Conservation (phyloP, 2,329 filamentous ascomycete genomes). For the Ophiostoma triangulosporum region DNA sequence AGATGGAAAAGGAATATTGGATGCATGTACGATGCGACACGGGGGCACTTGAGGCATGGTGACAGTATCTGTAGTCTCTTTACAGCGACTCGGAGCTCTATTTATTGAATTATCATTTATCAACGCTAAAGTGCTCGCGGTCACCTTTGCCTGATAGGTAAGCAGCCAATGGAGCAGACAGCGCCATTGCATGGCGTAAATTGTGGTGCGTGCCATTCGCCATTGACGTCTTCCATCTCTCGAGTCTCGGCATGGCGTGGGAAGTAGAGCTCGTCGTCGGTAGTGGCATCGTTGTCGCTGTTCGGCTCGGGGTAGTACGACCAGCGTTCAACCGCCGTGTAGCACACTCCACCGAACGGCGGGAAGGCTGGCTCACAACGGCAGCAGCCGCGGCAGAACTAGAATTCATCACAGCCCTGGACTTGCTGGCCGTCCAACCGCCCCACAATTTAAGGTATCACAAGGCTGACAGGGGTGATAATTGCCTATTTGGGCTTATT, state of each 20-base stretch:
- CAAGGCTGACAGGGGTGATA: too few relatives aligned
- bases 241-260: conserved; percentile 69
- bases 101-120: too few relatives aligned
- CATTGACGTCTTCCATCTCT: conserved; percentile 78
- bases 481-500: too few relatives aligned
- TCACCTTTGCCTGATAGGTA: not conserved
- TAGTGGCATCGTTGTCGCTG: conserved; percentile 43
- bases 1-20: too few relatives aligned
- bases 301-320: conserved; percentile 56
- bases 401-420: not conserved
- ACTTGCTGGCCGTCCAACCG: not conserved
- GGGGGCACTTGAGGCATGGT: too few relatives aligned
- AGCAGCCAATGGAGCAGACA: too few relatives aligned
- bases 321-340: conserved; percentile 54
- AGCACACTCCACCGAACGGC: conserved; percentile 60
- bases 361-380: conserved; percentile 39
- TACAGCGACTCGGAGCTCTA: too few relatives aligned
- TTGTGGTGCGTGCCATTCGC: too few relatives aligned
- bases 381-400: conserved; percentile 17
- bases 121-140: not conserved
- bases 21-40: too few relatives aligned
- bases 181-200: too few relatives aligned
- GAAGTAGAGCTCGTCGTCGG: conserved; percentile 65
- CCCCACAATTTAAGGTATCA: too few relatives aligned
- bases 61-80: too few relatives aligned